Evolutionary conservation across 2,329 filamentous ascomycete species (phyloP), one percentile per base, ranked within the genome.

Genomic region (Aphanoascus verrucosus): DNA sequence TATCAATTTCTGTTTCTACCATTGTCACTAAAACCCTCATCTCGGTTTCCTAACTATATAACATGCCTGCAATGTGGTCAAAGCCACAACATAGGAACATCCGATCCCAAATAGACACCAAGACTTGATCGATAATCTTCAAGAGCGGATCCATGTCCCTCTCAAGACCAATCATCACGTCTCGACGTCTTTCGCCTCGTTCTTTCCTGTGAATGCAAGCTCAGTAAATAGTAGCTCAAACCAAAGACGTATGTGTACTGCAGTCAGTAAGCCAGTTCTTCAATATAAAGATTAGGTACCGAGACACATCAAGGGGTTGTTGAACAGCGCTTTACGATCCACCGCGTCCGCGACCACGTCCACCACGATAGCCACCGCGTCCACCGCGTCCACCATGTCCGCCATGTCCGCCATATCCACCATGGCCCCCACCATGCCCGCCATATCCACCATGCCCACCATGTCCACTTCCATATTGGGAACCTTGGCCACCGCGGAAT

Each of bases 321-420:
- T 28, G 17, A 11, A 14, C 35, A 28, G 31, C 35, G 17, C 2
- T 48, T 48, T 17, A 40, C 34, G 19, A 12, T 9, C 46, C 46
- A 14, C 49, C 38, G 38, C 41, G 34, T 28, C 32, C 50, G 14
- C 32, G 23, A 14, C 31, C 38, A 2, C 41, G 31, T 32, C 54
- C 43, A 8, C 56, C 46, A 15, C 52, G 31, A 20, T 53, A 41
- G 12, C 54, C 54, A 15, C 52, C 43, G 35, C 53, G 49, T 15
- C 50, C 37, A 3, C 55, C 23, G n/a, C 49, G 50, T 1, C 60
- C 59, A 34, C 58, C 34, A 15, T 55, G 46, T 8, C 59, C 37
- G 28, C 57, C n/a, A n/a, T n/a, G n/a, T 9, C 46, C 46, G 7
- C 49, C 38, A 23, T 32, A 19, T 28, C 32, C 50, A 14, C 31